Conservation (phyloP, 2,329 filamentous ascomycete genomes). For the Verticillium nubilum region DNA sequence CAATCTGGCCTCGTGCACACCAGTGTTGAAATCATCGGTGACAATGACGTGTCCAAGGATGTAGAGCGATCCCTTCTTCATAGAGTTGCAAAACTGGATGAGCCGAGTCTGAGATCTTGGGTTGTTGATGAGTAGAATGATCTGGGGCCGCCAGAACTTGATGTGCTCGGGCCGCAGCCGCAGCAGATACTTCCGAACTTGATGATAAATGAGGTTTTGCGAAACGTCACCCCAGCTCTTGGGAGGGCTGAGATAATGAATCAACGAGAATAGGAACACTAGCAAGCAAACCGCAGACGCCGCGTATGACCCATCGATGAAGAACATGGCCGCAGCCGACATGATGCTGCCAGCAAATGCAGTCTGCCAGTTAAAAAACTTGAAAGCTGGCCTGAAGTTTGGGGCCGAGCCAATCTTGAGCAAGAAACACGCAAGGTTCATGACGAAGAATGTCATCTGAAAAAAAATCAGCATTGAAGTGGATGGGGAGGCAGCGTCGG, state of each 20-base stretch:
- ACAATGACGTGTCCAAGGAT: conserved; percentile 86
- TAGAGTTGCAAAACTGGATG: conserved; percentile 85
- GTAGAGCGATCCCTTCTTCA: conserved; percentile 84
- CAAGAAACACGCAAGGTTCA: conserved; percentile 81
- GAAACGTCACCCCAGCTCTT: conserved; percentile 90
- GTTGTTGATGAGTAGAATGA: conserved; percentile 77
- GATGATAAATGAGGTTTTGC: conserved; percentile 79
- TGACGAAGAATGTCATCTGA: conserved; percentile 82
- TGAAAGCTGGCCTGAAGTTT: conserved; percentile 83
- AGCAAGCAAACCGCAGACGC: conserved; percentile 68
- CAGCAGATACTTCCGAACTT: conserved; percentile 82
- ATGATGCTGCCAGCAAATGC: conserved; percentile 69
- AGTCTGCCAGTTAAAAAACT: conserved; percentile 84
- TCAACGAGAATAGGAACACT: conserved; percentile 72
- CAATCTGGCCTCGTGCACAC: conserved; percentile 73
- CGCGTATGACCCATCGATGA: conserved; percentile 78
- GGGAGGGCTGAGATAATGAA: conserved; percentile 79
- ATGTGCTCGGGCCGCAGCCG: conserved; percentile 83
- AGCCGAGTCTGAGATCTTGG: conserved; percentile 75
- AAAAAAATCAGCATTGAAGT: not conserved
- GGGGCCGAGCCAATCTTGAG: conserved; percentile 83
- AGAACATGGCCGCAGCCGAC: conserved; percentile 81
- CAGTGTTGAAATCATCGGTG: conserved; percentile 71
- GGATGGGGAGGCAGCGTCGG: not conserved
- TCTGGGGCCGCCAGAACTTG: conserved; percentile 89